A percentile compares a stretch with the other conserved stretches of the same genome.
Conservation (phyloP, 371 early-diverging fungal species). For the Catenaria anguillulae region DNA sequence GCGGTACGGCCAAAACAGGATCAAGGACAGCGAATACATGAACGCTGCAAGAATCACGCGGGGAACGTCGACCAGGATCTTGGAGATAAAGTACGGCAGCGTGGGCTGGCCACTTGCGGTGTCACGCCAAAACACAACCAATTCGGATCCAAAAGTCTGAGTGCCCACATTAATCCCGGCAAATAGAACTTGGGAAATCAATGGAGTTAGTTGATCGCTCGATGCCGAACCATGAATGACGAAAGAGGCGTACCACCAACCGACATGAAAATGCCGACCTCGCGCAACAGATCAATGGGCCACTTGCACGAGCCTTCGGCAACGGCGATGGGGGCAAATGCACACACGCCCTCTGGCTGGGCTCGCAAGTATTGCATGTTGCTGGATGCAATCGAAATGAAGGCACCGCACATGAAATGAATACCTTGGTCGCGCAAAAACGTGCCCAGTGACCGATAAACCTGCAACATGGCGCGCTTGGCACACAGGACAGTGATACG, state of each 20-base stretch:
- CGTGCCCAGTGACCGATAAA: constrained; percentile 10
- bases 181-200: too few species aligned
- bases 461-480: constrained; percentile 17
- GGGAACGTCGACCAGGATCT: constrained; percentile 28
- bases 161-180: constrained; percentile 25
- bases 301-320: constrained; percentile 1
- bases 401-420: constrained; percentile 19
- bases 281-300: constrained; percentile 10
- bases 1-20: constrained; percentile 5
- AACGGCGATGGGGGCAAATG: constrained; percentile 3
- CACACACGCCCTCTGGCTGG: constrained; percentile 12
- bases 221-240: too few species aligned
- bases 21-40: constrained; percentile 10
- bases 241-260: too few species aligned
- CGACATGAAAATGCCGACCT: constrained; percentile 3
- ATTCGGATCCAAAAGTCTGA: constrained; percentile 33
- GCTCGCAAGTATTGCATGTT: constrained; percentile 13
- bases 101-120: constrained; percentile 29
- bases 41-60: neutral
- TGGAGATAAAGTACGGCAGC: constrained; percentile 34
- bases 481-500: constrained; percentile 9
- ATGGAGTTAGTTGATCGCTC: too few species aligned
- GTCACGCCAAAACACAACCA: constrained; percentile 36
- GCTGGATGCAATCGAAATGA: constrained; percentile 22
- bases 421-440: constrained; percentile 16